These are phyloP conservation scores for Pythium plurisporium DNA, from an alignment of 352 stramenopile species.

Conservation along the genomic window DNA sequence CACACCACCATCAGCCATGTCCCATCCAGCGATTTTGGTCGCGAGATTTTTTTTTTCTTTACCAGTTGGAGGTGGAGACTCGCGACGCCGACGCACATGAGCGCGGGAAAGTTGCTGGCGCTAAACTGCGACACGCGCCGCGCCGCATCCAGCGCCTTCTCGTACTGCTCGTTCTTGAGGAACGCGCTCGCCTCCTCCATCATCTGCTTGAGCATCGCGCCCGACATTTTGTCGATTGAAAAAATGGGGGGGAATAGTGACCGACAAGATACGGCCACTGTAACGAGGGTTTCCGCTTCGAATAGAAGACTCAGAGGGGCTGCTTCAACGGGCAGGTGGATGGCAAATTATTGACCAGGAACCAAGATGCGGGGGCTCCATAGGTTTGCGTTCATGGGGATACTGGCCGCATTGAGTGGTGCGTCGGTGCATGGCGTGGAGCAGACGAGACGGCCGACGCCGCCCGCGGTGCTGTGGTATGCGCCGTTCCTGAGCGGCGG, in stretches of 20 bases:
- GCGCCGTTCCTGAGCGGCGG: constrained; percentile 90
- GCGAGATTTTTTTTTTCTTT: too few species aligned
- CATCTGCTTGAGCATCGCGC: constrained; percentile 68
- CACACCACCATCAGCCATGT: background rate
- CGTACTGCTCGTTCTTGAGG: constrained; percentile 72
- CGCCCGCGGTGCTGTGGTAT: constrained; percentile 78
- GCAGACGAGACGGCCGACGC: background rate
- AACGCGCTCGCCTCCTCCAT: constrained; percentile 64
- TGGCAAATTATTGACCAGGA: too few species aligned
- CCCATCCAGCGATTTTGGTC: too few species aligned
- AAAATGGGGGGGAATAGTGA: background rate
- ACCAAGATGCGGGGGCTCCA: too few species aligned
- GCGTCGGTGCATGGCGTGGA: background rate
- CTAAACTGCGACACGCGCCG: constrained; percentile 74
- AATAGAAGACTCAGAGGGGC: background rate
- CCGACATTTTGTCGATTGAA: constrained; percentile 71
- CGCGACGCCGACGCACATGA: constrained; percentile 78
- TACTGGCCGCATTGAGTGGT: background rate
- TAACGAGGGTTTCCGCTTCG: background rate
- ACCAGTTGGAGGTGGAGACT: constrained; percentile 72
- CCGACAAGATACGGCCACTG: constrained; percentile 6
- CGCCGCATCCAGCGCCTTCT: constrained; percentile 61
- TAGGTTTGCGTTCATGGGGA: background rate
- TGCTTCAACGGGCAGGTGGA: too few species aligned
- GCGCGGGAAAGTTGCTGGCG: constrained; percentile 74